phyloP scores from a whole-genome alignment of 2,329 filamentous ascomycete species.

The Sporothrix globosa region DNA sequence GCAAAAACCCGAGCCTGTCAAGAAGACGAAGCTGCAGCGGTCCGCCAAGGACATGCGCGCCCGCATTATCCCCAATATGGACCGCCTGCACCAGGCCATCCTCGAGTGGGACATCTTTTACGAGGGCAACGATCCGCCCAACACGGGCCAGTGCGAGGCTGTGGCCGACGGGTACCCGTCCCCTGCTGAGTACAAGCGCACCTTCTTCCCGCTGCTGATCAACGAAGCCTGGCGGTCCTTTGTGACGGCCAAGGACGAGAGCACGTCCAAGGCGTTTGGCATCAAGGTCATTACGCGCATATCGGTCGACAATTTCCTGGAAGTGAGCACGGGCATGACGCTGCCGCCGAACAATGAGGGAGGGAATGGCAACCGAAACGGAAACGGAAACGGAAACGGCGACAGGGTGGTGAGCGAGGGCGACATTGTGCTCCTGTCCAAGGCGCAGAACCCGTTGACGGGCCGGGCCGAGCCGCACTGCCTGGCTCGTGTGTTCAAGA shows the following conservation, averaged over 20 bases:
- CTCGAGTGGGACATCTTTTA: constrained; percentile 96
- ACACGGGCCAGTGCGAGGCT: constrained; percentile 69
- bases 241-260: constrained; percentile 85
- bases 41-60: constrained; percentile 94
- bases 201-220: constrained; percentile 86
- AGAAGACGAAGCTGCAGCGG: constrained; percentile 77
- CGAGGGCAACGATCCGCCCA: constrained; percentile 81
- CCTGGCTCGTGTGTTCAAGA: constrained; percentile 79
- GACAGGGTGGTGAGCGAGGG: constrained; percentile 66
- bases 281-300: constrained; percentile 86
- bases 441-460: constrained; percentile 68
- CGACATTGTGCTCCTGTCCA: constrained; percentile 86
- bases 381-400: constrained; percentile 53
- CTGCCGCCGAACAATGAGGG: constrained; percentile 57
- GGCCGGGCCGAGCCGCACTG: constrained; percentile 73
- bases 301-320: constrained; percentile 89
- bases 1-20: constrained; percentile 66
- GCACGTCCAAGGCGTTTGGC: constrained; percentile 76
- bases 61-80: constrained; percentile 85
- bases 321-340: constrained; percentile 83
- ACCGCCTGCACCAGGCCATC: constrained; percentile 80
- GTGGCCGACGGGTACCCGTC: constrained; percentile 79
- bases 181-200: constrained; percentile 78
- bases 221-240: constrained; percentile 97
- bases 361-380: constrained; percentile 39